Base-by-base conservation (phyloP, 2,329 filamentous ascomycete genomes). In the Xylariaceae sp. region DNA sequence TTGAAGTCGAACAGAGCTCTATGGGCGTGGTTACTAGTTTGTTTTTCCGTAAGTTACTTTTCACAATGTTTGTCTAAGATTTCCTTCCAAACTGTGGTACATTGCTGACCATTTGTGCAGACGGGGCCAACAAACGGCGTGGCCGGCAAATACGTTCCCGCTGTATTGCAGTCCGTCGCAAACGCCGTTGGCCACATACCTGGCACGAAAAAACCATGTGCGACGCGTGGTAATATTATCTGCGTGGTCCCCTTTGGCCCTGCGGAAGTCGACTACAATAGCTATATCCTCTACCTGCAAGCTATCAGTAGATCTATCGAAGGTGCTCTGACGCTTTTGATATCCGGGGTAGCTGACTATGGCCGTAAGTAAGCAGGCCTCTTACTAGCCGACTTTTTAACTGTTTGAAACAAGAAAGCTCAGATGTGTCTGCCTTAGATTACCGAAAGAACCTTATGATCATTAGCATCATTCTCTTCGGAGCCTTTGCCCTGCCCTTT, bases 331-430 rank as follows among this genome's bases (percentile, higher is more conserved):
- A 53, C 48, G 15, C 21, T 59, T 26, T 18, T 59, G 18, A 37
- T 57, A 24, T 33, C 57, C 13, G 57, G 57, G 10, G 21, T 59
- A n/a, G 57, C 57, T 4, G 57, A 57, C 37, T 59, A 59, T 48
- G 53, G 23, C 13, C 53, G 57, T 57, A 42, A 36, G 54, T 57
- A n/a, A 39, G 16, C 16, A 6, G 1, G 18, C 5, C 13, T 13
- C 30, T 9, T 30, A 24, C 23, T 20, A 29, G 5, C 15, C 11
- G 18, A 8, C 7, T 10, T 15, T 10, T 46, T 4, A 4, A 6
- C 5, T 16, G 16, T 18, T 32, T 13, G 3, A 18, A 6, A 24
- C 5, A 32, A 21, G 33, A 18, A 6, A 49, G 15, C 50, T 53
- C 1, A 49, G 6, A 32, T 10, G 15, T 32, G 20, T 24, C 4